Conservation (phyloP, 2,329 filamentous ascomycete species). For the Fusarium proliferatum region DNA sequence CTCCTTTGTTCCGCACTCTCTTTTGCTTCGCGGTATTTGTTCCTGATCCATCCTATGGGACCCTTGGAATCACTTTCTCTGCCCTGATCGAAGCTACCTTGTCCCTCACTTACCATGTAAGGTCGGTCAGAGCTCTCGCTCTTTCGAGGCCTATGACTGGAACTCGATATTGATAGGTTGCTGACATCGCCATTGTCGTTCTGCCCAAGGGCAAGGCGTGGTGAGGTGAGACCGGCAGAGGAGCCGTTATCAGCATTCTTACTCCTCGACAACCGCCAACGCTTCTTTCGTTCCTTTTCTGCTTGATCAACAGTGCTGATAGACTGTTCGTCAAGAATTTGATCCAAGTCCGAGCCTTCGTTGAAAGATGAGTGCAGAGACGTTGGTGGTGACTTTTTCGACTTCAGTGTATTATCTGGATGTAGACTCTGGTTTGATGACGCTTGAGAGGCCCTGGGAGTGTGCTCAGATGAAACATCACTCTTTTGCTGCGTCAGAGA, state of each 20-base stretch:
- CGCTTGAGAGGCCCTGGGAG: slow-evolving; percentile 59
- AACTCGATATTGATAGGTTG: slow-evolving; percentile 75
- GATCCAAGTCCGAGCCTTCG: slow-evolving; percentile 84
- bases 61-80: slow-evolving; percentile 62
- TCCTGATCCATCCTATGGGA: slow-evolving; percentile 68
- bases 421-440: slow-evolving; percentile 56
- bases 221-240: slow-evolving; percentile 55
- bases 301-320: slow-evolving; percentile 55
- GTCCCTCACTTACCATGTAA: slow-evolving; percentile 53
- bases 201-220: slow-evolving; percentile 64
- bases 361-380: slow-evolving; percentile 83
- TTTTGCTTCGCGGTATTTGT: slow-evolving; percentile 69
- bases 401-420: slow-evolving; percentile 65
- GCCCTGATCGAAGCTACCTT: slow-evolving; percentile 52
- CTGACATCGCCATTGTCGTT: slow-evolving; percentile 74
- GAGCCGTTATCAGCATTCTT: slow-evolving; percentile 67
- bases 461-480: slow-evolving; percentile 58
- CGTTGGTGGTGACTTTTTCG: slow-evolving; percentile 77
- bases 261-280: slow-evolving; percentile 77
- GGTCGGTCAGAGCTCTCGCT: slow-evolving; percentile 63
- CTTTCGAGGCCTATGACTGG: slow-evolving; percentile 59
- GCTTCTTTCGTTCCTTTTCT: slow-evolving; percentile 76
- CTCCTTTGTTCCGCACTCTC: slow-evolving; percentile 66
- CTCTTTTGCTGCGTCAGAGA: slow-evolving; percentile 36
- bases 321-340: slow-evolving; percentile 67